Evolutionary conservation across 192 early-diverging fungal species (phyloP).

Genomic region (Jimgerdemannia flammicorona): DNA sequence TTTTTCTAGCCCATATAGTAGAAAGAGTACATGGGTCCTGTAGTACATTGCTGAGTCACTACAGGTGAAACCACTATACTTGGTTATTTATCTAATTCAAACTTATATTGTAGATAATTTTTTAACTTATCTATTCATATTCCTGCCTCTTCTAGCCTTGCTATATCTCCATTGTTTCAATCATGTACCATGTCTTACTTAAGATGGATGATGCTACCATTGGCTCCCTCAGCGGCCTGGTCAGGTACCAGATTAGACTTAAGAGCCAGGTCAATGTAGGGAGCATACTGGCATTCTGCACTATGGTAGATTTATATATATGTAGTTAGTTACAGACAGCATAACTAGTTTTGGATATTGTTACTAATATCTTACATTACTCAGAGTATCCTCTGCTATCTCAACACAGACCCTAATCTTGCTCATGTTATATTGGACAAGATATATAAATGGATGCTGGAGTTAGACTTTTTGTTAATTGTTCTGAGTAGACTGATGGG

Average conservation of each 20-base stretch:
- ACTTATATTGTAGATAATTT: neutral
- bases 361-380: neutral
- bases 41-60: no score
- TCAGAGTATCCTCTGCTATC: slow-evolving; percentile 64
- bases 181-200: slow-evolving; percentile 68
- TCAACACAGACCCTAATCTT: slow-evolving; percentile 60
- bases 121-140: no score
- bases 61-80: slow-evolving; percentile 46
- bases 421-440: slow-evolving; percentile 75
- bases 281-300: slow-evolving; percentile 73
- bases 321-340: neutral
- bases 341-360: neutral
- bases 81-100: neutral
- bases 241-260: slow-evolving; percentile 75
- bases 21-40: no score
- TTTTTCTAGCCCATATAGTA: no score
- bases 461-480: slow-evolving; percentile 74
- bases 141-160: slow-evolving; percentile 42
- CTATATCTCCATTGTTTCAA: slow-evolving; percentile 77
- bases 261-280: slow-evolving; percentile 43
- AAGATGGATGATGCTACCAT: slow-evolving; percentile 67
- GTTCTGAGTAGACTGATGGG: slow-evolving; percentile 52
- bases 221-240: slow-evolving; percentile 48
- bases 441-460: slow-evolving; percentile 73
- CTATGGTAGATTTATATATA: slow-evolving; percentile 40